A percentile compares a stretch with the other conserved stretches of the same genome.
Evolutionary conservation across 2,329 filamentous ascomycete species (phyloP).

Genomic region (Lecanicillium sp.): DNA sequence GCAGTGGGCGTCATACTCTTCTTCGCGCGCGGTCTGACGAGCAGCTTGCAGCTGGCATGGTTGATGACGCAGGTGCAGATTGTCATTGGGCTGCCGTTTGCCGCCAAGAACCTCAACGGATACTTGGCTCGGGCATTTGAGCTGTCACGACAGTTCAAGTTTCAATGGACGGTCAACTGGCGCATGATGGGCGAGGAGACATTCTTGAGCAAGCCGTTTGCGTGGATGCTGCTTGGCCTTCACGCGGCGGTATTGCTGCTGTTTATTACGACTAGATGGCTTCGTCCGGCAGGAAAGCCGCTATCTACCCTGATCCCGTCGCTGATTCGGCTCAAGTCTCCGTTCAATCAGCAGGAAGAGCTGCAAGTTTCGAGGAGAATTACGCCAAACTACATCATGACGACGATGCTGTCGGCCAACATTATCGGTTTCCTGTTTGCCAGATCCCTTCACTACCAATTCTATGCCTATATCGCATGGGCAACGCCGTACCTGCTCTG

Average conservation of each 20-base stretch:
- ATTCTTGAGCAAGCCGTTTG: slow-evolving; percentile 65
- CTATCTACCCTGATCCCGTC: slow-evolving; percentile 43
- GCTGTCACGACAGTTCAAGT: slow-evolving; percentile 82
- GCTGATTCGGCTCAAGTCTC: slow-evolving; percentile 33
- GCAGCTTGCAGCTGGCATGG: slow-evolving; percentile 58
- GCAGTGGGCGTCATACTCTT: slow-evolving; percentile 71
- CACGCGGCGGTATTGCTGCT: slow-evolving; percentile 58
- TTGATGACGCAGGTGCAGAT: slow-evolving; percentile 75
- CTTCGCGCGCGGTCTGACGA: slow-evolving; percentile 58
- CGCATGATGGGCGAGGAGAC: slow-evolving; percentile 78
- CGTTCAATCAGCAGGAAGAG: slow-evolving; percentile 45
- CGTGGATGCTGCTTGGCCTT: slow-evolving; percentile 53
- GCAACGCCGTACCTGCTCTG: slow-evolving; percentile 80
- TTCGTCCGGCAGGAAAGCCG: slow-evolving; percentile 55
- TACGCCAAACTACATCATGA: slow-evolving; percentile 66
- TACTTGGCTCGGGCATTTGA: slow-evolving; percentile 85
- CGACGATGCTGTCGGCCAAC: slow-evolving; percentile 67
- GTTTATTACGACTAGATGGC: slow-evolving; percentile 64
- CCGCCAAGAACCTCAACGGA: slow-evolving; percentile 52
- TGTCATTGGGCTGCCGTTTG: slow-evolving; percentile 58
- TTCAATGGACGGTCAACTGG: slow-evolving; percentile 99
- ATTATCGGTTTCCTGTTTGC: slow-evolving; percentile 78
- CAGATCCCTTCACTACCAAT: slow-evolving; percentile 87
- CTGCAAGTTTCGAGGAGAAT: slow-evolving; percentile 47
- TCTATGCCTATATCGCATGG: slow-evolving; percentile 89